phyloP scores from a whole-genome alignment of 768 basidiomycete species.

The Kwoniella europaea region DNA sequence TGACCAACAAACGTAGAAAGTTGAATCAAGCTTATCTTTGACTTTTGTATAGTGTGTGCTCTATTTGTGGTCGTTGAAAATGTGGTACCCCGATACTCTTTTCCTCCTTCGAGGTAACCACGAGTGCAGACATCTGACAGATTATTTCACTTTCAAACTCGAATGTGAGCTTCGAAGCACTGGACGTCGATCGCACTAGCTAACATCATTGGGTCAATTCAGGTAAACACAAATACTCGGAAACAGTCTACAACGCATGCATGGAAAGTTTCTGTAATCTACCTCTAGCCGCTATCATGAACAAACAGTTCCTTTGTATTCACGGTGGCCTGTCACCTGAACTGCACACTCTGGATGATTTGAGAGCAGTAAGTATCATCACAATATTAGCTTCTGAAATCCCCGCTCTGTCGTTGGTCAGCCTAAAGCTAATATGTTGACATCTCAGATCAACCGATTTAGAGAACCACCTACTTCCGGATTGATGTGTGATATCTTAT shows the following conservation, averaged over 20 bases:
- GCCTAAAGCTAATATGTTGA: not conserved
- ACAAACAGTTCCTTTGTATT: constrained; percentile 98
- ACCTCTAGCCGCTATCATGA: constrained; percentile 96
- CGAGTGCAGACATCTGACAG: constrained; percentile 96
- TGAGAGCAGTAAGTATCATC: constrained; percentile 70
- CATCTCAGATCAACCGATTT: constrained; percentile 86
- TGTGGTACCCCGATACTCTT: constrained; percentile 97
- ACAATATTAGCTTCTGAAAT: constrained; percentile 1
- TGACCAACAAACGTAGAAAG: no score
- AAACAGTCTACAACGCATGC: constrained; percentile 93
- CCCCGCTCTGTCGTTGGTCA: not conserved
- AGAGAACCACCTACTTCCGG: constrained; percentile 97
- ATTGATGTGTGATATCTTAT: constrained; percentile 97
- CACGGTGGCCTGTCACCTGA: constrained; percentile 97
- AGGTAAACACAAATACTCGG: constrained; percentile 89
- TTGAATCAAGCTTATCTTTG: not conserved
- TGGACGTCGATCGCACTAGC: no score
- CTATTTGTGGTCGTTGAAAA: constrained; percentile 97
- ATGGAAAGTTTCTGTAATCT: constrained; percentile 97
- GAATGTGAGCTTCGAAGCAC: constrained; percentile 71
- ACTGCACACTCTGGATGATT: constrained; percentile 90
- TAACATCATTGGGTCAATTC: no score
- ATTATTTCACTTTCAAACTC: constrained; percentile 98
- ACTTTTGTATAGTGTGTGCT: constrained; percentile 75
- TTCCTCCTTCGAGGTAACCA: constrained; percentile 98